phyloP scores from a whole-genome alignment of 306 rosid genomes.

The Sphenostylis stenocarpa region DNA sequence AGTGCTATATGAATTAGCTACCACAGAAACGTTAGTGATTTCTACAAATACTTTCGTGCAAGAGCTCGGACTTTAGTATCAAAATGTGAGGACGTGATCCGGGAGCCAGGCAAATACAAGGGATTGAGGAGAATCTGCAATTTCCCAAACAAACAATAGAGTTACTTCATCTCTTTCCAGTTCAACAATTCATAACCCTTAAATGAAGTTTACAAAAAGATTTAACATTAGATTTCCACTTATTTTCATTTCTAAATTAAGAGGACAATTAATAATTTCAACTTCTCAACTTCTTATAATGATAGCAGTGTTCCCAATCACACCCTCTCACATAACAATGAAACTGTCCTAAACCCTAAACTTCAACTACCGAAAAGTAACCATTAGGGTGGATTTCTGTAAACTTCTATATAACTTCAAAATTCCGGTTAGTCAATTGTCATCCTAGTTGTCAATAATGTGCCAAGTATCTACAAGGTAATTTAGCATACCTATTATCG shows the following conservation, averaged over 20 bases:
- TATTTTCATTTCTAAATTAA: slow-evolving; percentile 13
- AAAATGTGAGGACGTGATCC: slow-evolving; percentile 85
- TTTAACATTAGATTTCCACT: slow-evolving; percentile 14
- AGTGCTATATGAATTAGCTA: slow-evolving; percentile 9
- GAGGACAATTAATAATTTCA: slow-evolving; percentile 18
- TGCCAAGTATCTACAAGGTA: not conserved
- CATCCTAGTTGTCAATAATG: not conserved
- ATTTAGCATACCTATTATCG: not conserved
- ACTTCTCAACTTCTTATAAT: slow-evolving; percentile 4
- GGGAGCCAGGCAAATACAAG: slow-evolving; percentile 91
- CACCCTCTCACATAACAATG: not conserved
- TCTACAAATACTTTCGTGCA: slow-evolving; percentile 81
- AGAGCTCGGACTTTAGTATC: slow-evolving; percentile 96
- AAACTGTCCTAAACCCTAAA: slow-evolving; percentile 9
- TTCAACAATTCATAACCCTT: slow-evolving; percentile 20
- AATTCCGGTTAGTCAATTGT: not conserved
- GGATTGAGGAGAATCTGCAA: slow-evolving; percentile 91
- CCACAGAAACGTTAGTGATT: slow-evolving; percentile 3
- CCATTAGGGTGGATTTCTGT: not conserved
- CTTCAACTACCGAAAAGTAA: not conserved
- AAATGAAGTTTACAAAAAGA: not conserved
- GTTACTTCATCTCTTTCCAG: not conserved
- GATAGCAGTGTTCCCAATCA: not conserved
- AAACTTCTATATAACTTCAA: not conserved
- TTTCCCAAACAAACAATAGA: slow-evolving; percentile 32